Conservation (phyloP, 2,329 filamentous ascomycete species). For the Emmonsiellopsis sp. region DNA sequence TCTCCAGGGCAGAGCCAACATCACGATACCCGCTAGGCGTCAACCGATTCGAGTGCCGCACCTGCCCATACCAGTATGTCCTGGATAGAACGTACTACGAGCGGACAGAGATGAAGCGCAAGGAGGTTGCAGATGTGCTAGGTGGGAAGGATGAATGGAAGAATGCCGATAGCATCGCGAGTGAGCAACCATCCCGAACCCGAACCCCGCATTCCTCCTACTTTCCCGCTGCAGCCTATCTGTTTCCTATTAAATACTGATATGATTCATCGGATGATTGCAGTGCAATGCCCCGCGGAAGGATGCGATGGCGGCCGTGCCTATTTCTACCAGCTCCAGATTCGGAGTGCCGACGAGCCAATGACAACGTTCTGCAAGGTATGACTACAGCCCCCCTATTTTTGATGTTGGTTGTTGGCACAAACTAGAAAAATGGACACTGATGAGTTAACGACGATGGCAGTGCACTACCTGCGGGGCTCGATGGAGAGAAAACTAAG, state of each 20-base stretch:
- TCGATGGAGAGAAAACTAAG: slow-evolving; percentile 41
- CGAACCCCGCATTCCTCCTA: not conserved
- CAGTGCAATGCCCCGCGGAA: slow-evolving; percentile 72
- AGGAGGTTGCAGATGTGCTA: slow-evolving; percentile 82
- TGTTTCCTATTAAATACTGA: not conserved
- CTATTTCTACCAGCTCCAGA: slow-evolving; percentile 94
- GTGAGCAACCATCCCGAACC: slow-evolving; percentile 29
- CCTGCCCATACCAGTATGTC: slow-evolving; percentile 84
- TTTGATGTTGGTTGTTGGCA: not conserved
- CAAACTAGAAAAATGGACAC: not conserved
- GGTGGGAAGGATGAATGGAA: slow-evolving; percentile 83
- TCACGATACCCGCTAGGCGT: slow-evolving; percentile 31
- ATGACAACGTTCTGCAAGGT: slow-evolving; percentile 96
- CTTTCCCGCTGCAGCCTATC: not conserved
- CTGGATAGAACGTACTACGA: slow-evolving; percentile 75
- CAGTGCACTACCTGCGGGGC: slow-evolving; percentile 38
- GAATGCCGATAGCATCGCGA: slow-evolving; percentile 72
- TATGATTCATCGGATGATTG: not conserved
- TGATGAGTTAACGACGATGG: slow-evolving; percentile 4
- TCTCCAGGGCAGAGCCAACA: slow-evolving; percentile 31
- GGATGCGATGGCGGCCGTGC: slow-evolving; percentile 74
- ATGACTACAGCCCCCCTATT: slow-evolving; percentile 12
- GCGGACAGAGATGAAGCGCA: slow-evolving; percentile 67
- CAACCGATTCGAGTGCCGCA: slow-evolving; percentile 91
- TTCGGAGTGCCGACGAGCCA: slow-evolving; percentile 93